Evolutionary conservation across 2,329 filamentous ascomycete species (phyloP), one percentile per base, ranked within the genome.

Genomic region (Leptographium radiaticola): DNA sequence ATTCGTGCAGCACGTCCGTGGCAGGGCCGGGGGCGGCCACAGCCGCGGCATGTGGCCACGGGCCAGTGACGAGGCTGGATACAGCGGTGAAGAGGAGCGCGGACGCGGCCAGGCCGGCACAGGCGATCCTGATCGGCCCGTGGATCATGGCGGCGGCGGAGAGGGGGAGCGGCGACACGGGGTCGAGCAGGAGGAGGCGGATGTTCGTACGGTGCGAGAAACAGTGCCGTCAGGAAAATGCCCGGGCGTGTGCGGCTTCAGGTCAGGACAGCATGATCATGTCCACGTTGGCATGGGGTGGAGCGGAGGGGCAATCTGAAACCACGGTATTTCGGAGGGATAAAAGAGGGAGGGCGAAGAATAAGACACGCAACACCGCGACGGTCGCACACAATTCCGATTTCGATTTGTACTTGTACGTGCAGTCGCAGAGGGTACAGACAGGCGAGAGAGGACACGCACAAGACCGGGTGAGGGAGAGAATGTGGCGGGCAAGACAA

Each of bases 1-100:
- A 71, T 56, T 78, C 67, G 36, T 72, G 68, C 1, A 80, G 44
- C 6, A 59, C 42, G 6, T 56, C 31, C 10, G 45, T 13, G 3
- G 15, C 30, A 1, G 38, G 20, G 8, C 43, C 51, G 34, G 44
- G 12, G 6, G 18, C 20, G 12, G 39, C 6, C 15, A 9, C 45
- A 11, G n/a, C 8, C 2, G 16, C 16, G 16, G 15, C 18, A 18
- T n/a, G 11, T 20, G 9, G 38, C 13, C 39, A 30, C n/a, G 48
- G 18, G 20, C 20, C 40, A 5, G 53, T 7, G n/a, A 38, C 12
- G 2, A 49, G 9, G 30, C 36, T 20, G 36, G 11, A 20, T 15
- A 42, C 40, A 11, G 40, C 50, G 2, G 54, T 36, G 31, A 33
- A 40, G 10, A 53, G 12, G 15, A 49, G 49, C n/a, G 50, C 44